Evolutionary conservation across 352 stramenopile species (phyloP).

Genomic region (Pythium chondricola): DNA sequence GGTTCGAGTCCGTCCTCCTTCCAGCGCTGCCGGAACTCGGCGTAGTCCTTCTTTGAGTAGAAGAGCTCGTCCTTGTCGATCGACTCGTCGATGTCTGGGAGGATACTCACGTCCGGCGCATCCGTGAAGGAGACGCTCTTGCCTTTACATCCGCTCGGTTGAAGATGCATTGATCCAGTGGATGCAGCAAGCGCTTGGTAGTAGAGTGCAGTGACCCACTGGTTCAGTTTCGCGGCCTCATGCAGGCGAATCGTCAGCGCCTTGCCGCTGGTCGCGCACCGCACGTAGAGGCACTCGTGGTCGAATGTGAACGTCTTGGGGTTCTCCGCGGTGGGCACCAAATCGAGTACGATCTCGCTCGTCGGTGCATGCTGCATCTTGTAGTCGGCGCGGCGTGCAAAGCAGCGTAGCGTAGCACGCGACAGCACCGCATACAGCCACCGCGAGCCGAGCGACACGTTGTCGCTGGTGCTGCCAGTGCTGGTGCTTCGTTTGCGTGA

Average conservation of each 20-base stretch:
- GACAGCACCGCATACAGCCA: conserved; percentile 26
- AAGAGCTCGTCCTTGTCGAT: conserved; percentile 25
- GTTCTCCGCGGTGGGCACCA: conserved; percentile 13
- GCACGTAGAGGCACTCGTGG: conserved; percentile 23
- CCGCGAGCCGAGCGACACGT: conserved; percentile 9
- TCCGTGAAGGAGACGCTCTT: conserved; percentile 26
- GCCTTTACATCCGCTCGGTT: conserved; percentile 8
- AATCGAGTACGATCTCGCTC: conserved; percentile 16
- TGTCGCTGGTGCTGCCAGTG: conserved; percentile 13
- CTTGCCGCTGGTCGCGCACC: conserved; percentile 9
- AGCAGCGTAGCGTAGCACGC: conserved; percentile 18
- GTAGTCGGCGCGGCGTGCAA: conserved; percentile 19
- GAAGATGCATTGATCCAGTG: not conserved
- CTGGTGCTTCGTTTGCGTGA: conserved; percentile 20
- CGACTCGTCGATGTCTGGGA: conserved; percentile 12
- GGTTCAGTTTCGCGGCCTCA: conserved; percentile 22
- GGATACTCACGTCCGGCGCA: conserved; percentile 17
- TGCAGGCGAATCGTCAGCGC: conserved; percentile 21
- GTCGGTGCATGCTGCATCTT: conserved; percentile 21
- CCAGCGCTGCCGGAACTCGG: conserved; percentile 21
- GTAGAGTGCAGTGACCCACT: conserved; percentile 26
- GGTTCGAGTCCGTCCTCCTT: conserved; percentile 16
- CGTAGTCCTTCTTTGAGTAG: conserved; percentile 26
- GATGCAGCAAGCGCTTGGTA: conserved; percentile 16
- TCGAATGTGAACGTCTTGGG: conserved; percentile 23